Percentiles rank a stretch among this genome's conserved stretches.
These are phyloP conservation scores for Botrytis tulipae DNA, from an alignment of 2,329 filamentous ascomycete genomes.

Conservation along the genomic window DNA sequence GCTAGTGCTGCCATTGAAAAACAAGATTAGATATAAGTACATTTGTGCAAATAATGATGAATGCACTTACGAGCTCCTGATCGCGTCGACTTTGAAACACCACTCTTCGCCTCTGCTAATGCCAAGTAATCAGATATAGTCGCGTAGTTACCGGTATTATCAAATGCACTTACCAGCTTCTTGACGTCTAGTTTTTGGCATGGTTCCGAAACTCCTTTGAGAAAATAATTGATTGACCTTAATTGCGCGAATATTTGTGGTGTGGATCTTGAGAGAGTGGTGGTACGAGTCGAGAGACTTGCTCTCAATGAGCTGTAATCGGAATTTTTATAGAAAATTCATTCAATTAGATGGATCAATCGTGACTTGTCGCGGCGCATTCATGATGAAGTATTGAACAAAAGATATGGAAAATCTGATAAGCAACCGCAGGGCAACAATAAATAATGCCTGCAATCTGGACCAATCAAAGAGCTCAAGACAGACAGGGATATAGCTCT, in stretches of 20 bases:
- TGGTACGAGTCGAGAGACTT: background rate
- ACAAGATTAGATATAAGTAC: background rate
- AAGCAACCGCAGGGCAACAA: background rate
- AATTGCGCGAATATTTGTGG: background rate
- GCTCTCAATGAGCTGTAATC: background rate
- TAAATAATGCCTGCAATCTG: background rate
- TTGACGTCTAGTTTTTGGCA: background rate
- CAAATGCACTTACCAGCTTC: background rate
- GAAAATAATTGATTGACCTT: background rate
- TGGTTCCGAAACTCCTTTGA: background rate
- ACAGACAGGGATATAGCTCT: slow-evolving; percentile 1
- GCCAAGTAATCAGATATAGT: background rate
- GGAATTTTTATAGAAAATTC: no score
- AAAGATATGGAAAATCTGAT: slow-evolving; percentile 4
- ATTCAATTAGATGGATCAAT: background rate
- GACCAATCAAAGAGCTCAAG: background rate
- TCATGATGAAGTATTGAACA: background rate
- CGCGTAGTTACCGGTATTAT: no score
- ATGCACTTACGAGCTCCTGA: background rate
- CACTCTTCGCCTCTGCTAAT: background rate
- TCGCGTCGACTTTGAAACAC: no score
- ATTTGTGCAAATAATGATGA: background rate
- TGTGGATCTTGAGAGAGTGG: no score
- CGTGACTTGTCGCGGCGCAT: background rate
- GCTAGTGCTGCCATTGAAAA: background rate